Evolutionary conservation across 805 yeast genomes (phyloP).

Genomic region (Metschnikowia peoriensis): DNA sequence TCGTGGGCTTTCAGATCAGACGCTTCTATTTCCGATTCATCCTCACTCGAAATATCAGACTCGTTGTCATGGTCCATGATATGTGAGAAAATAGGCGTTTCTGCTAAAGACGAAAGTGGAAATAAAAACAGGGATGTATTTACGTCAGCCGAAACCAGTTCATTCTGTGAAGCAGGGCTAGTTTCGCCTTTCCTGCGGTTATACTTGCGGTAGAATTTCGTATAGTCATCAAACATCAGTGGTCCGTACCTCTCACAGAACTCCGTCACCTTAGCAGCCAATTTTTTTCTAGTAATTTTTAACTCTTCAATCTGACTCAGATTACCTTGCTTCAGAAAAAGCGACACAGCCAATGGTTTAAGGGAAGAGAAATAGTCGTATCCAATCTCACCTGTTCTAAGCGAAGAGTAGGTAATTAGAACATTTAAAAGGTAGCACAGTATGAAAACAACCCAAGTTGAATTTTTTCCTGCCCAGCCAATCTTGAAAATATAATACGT

Average conservation of each 20-base stretch:
- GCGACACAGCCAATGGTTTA: constrained; percentile 35
- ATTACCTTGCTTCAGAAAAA: constrained; percentile 29
- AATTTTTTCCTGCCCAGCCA: constrained; percentile 12
- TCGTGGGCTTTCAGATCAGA: background rate
- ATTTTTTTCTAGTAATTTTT: constrained; percentile 25
- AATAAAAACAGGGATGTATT: constrained; percentile 4
- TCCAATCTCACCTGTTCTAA: constrained; percentile 42
- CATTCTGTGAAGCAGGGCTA: background rate
- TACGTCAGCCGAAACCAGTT: background rate
- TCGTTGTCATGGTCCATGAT: constrained; percentile 2
- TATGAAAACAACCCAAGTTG: constrained; percentile 23
- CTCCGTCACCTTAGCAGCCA: constrained; percentile 29
- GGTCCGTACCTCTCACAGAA: constrained; percentile 41
- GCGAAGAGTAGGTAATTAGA: constrained; percentile 40
- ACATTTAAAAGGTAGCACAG: constrained; percentile 36
- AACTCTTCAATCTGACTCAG: constrained; percentile 32
- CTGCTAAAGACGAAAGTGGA: constrained; percentile 23
- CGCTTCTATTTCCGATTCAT: background rate
- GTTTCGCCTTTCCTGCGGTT: constrained; percentile 1
- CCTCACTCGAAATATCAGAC: constrained; percentile 3
- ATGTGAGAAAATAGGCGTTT: constrained; percentile 31
- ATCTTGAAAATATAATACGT: constrained; percentile 17
- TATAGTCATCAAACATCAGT: constrained; percentile 37
- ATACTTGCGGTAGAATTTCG: constrained; percentile 30
- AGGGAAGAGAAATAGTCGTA: constrained; percentile 41